A percentile compares a stretch with the other conserved stretches of the same genome.
Conservation (phyloP, 345 rosid genomes). For the Eutrema japonicum region DNA sequence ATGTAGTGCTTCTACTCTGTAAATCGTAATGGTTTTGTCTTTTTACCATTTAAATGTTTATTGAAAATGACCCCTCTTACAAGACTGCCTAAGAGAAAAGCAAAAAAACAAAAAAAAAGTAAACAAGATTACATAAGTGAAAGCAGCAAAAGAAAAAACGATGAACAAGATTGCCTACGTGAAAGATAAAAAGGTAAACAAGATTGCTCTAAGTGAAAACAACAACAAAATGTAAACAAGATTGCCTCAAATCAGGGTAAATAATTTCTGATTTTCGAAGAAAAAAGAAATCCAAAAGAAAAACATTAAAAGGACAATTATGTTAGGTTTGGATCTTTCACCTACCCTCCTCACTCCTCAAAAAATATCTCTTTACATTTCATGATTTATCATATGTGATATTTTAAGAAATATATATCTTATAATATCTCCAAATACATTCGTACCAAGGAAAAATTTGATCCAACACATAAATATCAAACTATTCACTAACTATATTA, state of each 20-base stretch:
- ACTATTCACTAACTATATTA: not conserved
- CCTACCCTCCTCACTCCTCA: constrained; percentile 25
- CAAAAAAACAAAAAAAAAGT: no score
- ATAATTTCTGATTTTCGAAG: constrained; percentile 2
- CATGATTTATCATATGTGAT: constrained; percentile 18
- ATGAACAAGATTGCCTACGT: not conserved
- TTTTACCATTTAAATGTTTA: not conserved
- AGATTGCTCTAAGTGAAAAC: no score
- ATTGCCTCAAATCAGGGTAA: constrained; percentile 3
- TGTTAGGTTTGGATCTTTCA: constrained; percentile 39
- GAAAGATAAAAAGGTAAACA: not conserved
- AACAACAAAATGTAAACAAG: not conserved
- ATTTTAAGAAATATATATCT: not conserved
- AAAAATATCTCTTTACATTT: constrained; percentile 22
- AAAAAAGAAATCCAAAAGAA: not conserved
- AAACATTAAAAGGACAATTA: constrained; percentile 36
- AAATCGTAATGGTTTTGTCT: not conserved
- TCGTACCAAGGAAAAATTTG: not conserved
- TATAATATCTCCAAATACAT: not conserved
- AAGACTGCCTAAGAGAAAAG: not conserved
- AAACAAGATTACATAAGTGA: not conserved
- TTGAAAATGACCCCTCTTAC: not conserved
- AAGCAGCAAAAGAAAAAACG: not conserved
- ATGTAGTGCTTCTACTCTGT: not conserved
- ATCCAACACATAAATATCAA: not conserved